phyloP scores from a whole-genome alignment of 495 filamentous ascomycete species.

The Endocarpon pusillum region DNA sequence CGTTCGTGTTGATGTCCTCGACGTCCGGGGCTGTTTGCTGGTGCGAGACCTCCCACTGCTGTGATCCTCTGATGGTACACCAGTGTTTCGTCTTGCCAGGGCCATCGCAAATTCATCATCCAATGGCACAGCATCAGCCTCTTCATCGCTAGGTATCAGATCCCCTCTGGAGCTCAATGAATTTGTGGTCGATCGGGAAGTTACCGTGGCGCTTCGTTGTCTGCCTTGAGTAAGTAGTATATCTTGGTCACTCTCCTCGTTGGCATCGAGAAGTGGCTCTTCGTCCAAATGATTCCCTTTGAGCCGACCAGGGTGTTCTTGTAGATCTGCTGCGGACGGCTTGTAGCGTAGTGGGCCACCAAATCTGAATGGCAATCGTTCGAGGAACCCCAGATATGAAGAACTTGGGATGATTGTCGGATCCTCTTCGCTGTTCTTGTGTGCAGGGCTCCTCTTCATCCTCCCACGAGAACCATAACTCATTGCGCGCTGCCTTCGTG shows the following conservation, averaged over 20 bases:
- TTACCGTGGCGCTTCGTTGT: slow-evolving; percentile 61
- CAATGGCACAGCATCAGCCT: slow-evolving; percentile 78
- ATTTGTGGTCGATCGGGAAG: slow-evolving; percentile 70
- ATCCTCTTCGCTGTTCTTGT: slow-evolving; percentile 45
- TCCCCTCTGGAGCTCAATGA: slow-evolving; percentile 88
- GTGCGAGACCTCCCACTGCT: slow-evolving; percentile 52
- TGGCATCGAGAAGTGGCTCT: slow-evolving; percentile 54
- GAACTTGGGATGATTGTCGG: slow-evolving; percentile 84
- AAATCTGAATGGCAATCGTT: slow-evolving; percentile 68
- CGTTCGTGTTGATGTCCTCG: slow-evolving; percentile 37
- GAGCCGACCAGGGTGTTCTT: slow-evolving; percentile 57
- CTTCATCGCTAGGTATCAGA: slow-evolving; percentile 85
- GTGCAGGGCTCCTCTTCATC: slow-evolving; percentile 46
- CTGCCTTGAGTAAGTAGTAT: slow-evolving; percentile 28
- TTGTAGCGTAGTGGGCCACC: slow-evolving; percentile 70
- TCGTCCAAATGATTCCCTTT: slow-evolving; percentile 35
- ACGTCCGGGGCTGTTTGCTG: slow-evolving; percentile 40
- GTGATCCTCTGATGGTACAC: slow-evolving; percentile 45
- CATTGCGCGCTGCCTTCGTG: slow-evolving; percentile 63
- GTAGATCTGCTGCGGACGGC: slow-evolving; percentile 77
- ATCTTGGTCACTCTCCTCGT: slow-evolving; percentile 29
- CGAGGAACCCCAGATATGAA: slow-evolving; percentile 70
- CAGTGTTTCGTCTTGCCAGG: slow-evolving; percentile 48
- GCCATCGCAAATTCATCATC: slow-evolving; percentile 85
- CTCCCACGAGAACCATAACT: slow-evolving; percentile 60